A percentile compares a stretch with the other conserved stretches of the same genome.
Evolutionary conservation across 306 rosid genomes (phyloP).

Genomic region (Fragaria vesca): DNA sequence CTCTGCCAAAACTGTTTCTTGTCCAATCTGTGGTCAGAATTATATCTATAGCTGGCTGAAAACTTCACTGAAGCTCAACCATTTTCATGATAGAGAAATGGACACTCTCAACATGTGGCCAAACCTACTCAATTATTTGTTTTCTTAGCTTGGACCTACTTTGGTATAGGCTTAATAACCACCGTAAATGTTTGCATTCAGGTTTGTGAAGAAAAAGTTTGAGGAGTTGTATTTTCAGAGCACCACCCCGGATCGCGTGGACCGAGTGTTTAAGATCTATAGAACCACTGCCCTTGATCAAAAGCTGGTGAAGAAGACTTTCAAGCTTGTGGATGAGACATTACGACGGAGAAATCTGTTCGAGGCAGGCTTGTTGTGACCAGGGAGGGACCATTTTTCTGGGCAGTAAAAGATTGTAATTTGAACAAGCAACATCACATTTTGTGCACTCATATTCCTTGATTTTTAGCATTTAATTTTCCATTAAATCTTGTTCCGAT

Average conservation of each 20-base stretch:
- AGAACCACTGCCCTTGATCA: constrained; percentile 98
- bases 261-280: constrained; percentile 86
- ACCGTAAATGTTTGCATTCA: constrained; percentile 24
- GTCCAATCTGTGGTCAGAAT: constrained; percentile 3
- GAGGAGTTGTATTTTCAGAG: constrained; percentile 92
- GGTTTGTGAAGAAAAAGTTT: constrained; percentile 97
- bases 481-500: constrained; percentile 48
- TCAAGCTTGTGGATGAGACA: constrained; percentile 96
- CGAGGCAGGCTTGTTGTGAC: constrained; percentile 94
- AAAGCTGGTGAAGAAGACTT: constrained; percentile 95
- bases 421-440: constrained; percentile 36
- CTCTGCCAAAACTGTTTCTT: background rate
- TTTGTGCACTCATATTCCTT: constrained; percentile 62
- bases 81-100: background rate
- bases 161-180: background rate
- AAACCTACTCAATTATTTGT: constrained; percentile 4
- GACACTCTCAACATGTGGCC: background rate
- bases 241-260: constrained; percentile 86
- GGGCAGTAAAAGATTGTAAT: constrained; percentile 6
- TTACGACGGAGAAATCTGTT: constrained; percentile 90
- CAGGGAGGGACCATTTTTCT: constrained; percentile 18
- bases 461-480: constrained; percentile 48
- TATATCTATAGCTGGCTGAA: constrained; percentile 20
- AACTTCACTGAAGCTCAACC: background rate
- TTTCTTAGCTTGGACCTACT: background rate